Percentiles rank a stretch among this genome's conserved stretches.
Conservation (phyloP, 306 rosid genomes). For the Pyrus betulifolia region DNA sequence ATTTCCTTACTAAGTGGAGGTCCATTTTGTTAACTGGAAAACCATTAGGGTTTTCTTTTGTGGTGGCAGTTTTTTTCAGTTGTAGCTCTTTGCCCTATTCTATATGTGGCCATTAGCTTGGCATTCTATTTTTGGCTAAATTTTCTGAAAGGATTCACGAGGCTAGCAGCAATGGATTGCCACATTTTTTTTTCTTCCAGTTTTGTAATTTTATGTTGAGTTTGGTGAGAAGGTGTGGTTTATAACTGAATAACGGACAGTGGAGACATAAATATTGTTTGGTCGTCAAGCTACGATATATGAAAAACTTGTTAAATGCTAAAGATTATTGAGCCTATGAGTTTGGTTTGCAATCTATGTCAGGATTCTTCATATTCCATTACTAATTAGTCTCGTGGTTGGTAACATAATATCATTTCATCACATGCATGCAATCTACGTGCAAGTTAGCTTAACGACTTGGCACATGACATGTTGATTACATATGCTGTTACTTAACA, state of each 20-base stretch:
- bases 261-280: neutral
- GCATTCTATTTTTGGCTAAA: constrained; percentile 14
- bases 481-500: neutral
- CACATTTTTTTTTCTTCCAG: no score
- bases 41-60: neutral
- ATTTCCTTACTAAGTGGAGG: constrained; percentile 16
- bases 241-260: neutral
- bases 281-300: neutral
- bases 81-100: constrained; percentile 10
- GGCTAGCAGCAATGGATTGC: neutral
- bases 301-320: neutral
- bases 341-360: no score
- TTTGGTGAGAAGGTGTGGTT: neutral
- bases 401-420: no score
- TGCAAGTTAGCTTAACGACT: neutral
- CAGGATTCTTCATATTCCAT: no score
- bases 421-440: neutral
- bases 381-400: no score
- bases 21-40: constrained; percentile 9
- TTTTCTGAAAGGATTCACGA: neutral
- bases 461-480: neutral
- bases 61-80: constrained; percentile 37
- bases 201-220: neutral
- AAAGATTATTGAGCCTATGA: no score
- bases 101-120: neutral